Conservation (phyloP, 169 alveolate species). For the Prorocentrum cordatum region DNA sequence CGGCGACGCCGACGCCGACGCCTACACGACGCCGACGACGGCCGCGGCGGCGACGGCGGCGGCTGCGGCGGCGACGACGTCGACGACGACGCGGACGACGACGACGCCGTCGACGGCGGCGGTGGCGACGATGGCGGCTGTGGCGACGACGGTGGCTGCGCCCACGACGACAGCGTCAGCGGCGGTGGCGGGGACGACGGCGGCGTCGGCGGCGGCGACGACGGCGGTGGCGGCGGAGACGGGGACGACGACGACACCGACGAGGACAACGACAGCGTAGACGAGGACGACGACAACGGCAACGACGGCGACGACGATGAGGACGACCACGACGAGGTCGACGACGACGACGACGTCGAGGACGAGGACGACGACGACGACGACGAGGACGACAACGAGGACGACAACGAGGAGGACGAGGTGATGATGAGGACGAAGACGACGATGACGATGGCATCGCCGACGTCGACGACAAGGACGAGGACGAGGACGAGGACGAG, state of each 20-base stretch:
- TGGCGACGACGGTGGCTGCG: not conserved
- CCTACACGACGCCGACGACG: not conserved
- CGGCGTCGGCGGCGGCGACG: not conserved
- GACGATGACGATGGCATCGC: conserved; percentile 1
- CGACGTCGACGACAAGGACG: conserved; percentile 10
- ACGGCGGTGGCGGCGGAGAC: not conserved
- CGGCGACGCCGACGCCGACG: not conserved
- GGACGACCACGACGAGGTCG: not conserved
- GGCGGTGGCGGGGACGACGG: not conserved
- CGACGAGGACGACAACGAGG: not conserved
- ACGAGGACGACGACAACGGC: not conserved
- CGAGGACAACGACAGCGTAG: not conserved
- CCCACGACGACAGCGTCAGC: not conserved
- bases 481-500: conserved; percentile 1
- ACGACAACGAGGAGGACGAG: too few relatives aligned
- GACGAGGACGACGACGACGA: not conserved
- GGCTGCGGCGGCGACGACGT: not conserved
- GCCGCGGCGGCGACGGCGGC: too few relatives aligned
- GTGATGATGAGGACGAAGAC: not conserved
- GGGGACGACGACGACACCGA: not conserved
- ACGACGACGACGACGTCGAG: not conserved
- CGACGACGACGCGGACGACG: not conserved
- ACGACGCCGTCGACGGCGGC: not conserved
- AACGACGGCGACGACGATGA: not conserved
- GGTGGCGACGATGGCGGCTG: not conserved